These are phyloP conservation scores for Phytophthora pinifolia DNA, from an alignment of 352 stramenopile genomes.

Conservation along the genomic window DNA sequence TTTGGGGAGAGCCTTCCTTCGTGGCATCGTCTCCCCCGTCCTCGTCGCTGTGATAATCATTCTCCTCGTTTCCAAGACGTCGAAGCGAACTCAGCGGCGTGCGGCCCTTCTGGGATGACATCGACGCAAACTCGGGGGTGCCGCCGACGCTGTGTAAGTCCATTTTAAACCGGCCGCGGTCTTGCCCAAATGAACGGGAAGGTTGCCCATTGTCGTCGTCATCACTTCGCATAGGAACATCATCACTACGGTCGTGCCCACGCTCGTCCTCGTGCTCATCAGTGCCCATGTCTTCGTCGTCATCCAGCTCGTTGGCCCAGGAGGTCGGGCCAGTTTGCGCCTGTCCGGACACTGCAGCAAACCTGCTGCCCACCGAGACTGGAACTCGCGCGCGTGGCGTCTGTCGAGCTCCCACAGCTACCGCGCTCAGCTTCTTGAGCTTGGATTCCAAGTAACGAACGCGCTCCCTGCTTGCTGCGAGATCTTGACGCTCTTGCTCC, in stretches of 20 bases:
- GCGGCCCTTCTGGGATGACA: conserved; percentile 39
- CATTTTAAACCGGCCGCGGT: conserved; percentile 55
- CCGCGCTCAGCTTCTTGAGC: conserved; percentile 39
- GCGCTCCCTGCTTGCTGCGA: conserved; percentile 55
- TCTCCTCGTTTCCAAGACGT: conserved; percentile 31
- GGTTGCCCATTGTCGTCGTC: conserved; percentile 30
- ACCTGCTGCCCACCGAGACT: conserved; percentile 19
- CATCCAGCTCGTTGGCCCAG: conserved; percentile 74
- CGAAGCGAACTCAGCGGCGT: conserved; percentile 36
- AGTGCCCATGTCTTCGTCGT: conserved; percentile 62
- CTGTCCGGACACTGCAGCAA: conserved; percentile 12
- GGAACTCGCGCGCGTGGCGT: conserved; percentile 19
- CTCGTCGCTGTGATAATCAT: conserved; percentile 32
- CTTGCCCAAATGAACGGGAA: conserved; percentile 23
- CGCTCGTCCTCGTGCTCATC: conserved; percentile 39
- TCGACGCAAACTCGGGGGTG: conserved; percentile 40
- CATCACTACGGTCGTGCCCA: conserved; percentile 42
- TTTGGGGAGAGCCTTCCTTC: conserved; percentile 49
- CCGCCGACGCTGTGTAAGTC: conserved; percentile 51
- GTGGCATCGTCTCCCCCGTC: conserved; percentile 32
- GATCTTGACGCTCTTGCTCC: conserved; percentile 46
- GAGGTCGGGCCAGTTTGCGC: conserved; percentile 41
- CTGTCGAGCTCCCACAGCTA: conserved; percentile 24
- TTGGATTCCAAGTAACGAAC: conserved; percentile 70
- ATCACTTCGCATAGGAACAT: conserved; percentile 57